phyloP scores from a whole-genome alignment of 371 early-diverging fungal species.

The Mortierella sp. region DNA sequence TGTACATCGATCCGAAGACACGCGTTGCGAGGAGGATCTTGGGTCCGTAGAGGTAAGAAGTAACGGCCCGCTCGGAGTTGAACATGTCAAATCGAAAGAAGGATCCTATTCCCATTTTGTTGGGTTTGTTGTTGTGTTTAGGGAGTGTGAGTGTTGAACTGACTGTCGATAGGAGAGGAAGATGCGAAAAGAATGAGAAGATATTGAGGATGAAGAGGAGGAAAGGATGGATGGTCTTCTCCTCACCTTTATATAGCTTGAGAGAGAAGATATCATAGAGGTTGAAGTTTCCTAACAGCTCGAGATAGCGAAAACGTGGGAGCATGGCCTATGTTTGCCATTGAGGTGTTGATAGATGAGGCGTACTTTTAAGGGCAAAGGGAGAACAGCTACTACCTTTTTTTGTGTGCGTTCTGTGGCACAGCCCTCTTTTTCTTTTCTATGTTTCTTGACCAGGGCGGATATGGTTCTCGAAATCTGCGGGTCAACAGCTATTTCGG shows the following conservation, averaged over 20 bases:
- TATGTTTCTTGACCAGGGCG: not conserved
- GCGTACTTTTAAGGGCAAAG: not conserved
- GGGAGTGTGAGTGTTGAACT: not conserved
- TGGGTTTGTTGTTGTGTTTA: not conserved
- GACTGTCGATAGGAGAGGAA: not conserved
- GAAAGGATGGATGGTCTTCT: not conserved
- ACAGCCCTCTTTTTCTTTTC: not conserved
- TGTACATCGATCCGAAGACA: conserved; percentile 20
- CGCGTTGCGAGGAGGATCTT: conserved; percentile 19
- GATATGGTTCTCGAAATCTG: not conserved
- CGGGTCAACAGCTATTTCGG: not conserved
- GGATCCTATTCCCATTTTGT: not conserved
- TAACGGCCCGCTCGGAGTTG: conserved; percentile 21
- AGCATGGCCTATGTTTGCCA: not conserved
- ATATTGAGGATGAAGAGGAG: not conserved
- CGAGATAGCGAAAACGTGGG: not conserved
- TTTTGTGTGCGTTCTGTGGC: not conserved
- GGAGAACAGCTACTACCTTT: not conserved
- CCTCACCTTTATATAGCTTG: not conserved
- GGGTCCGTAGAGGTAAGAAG: conserved; percentile 16
- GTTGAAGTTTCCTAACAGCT: not conserved
- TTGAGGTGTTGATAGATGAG: not conserved
- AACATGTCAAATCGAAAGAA: conserved; percentile 22
- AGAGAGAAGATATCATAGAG: not conserved
- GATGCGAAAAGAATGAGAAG: not conserved